Evolutionary conservation across 345 rosid genomes (phyloP).

Genomic region (Mallotus nudiflorus): DNA sequence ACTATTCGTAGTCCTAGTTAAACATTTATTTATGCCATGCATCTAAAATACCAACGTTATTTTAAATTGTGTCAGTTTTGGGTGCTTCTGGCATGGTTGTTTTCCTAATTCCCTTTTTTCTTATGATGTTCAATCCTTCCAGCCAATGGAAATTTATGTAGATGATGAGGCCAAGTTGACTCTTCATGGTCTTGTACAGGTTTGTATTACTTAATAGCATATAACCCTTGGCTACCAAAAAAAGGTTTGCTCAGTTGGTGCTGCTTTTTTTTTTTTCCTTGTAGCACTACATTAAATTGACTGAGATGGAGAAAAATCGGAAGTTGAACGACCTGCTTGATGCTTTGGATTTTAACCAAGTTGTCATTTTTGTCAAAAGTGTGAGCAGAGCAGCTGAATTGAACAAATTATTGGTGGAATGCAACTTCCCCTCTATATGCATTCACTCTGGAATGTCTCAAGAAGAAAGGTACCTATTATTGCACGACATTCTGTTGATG

Average conservation of each 20-base stretch:
- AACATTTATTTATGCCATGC: background rate
- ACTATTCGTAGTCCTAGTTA: too few relatives aligned
- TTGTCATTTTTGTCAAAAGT: slow-evolving; percentile 93
- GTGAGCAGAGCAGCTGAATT: slow-evolving; percentile 91
- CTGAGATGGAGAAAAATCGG: slow-evolving; percentile 87
- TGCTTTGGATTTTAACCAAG: slow-evolving; percentile 96
- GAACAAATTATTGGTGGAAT: slow-evolving; percentile 82
- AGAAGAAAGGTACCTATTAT: slow-evolving; percentile 67
- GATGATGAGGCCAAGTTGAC: slow-evolving; percentile 97
- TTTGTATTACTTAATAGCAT: slow-evolving; percentile 19
- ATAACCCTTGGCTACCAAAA: background rate
- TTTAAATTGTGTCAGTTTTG: background rate
- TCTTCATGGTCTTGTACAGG: slow-evolving; percentile 98
- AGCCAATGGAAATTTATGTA: slow-evolving; percentile 99
- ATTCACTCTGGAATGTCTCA: slow-evolving; percentile 97
- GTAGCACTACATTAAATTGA: slow-evolving; percentile 96
- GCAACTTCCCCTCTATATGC: slow-evolving; percentile 92
- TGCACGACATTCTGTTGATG: background rate
- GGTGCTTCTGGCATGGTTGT: background rate
- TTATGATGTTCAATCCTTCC: slow-evolving; percentile 65
- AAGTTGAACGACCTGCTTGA: slow-evolving; percentile 94
- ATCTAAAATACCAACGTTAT: background rate
- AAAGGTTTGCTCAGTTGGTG: background rate
- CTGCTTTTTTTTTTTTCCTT: background rate
- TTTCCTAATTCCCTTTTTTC: slow-evolving; percentile 26